phyloP scores from a whole-genome alignment of 148 eudicot genomes.

The Tetragonia tetragonoides region DNA sequence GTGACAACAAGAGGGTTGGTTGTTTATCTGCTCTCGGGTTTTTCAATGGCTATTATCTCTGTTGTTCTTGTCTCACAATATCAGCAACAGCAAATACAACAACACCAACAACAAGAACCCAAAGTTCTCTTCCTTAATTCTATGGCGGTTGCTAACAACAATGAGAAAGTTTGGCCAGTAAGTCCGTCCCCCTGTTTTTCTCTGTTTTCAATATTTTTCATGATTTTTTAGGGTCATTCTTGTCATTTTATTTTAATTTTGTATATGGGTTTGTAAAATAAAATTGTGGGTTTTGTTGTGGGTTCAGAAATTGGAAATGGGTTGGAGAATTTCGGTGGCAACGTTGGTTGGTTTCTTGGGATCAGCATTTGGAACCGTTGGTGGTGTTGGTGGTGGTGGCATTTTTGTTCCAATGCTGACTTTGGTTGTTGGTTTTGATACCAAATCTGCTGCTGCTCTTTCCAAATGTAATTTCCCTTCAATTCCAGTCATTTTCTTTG shows the following conservation, averaged over 20 bases:
- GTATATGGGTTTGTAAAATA: not conserved
- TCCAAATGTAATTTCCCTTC: conserved; percentile 63
- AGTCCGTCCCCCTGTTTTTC: conserved; percentile 20
- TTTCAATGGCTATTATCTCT: conserved; percentile 53
- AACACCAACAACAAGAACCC: not conserved
- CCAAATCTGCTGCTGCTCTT: conserved; percentile 98
- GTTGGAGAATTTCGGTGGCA: conserved; percentile 79
- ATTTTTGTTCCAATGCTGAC: conserved; percentile 96
- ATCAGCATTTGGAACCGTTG: conserved; percentile 93
- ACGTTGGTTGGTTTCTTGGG: conserved; percentile 83
- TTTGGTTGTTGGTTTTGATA: conserved; percentile 83
- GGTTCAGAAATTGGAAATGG: conserved; percentile 56
- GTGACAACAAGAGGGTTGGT: conserved; percentile 51
- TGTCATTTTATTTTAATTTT: not conserved
- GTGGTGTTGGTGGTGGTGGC: conserved; percentile 98
- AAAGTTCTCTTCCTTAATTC: conserved; percentile 19
- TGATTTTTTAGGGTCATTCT: conserved; percentile 7
- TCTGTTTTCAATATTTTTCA: not conserved
- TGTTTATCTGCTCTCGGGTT: conserved; percentile 49
- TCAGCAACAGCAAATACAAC: not conserved
- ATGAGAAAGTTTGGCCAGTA: conserved; percentile 73
- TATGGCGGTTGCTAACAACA: not conserved
- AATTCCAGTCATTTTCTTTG: not conserved
- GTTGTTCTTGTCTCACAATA: conserved; percentile 37
- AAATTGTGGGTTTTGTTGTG: conserved; percentile 1